phyloP scores from a whole-genome alignment of 768 basidiomycete species.

The Psilocybe cyanescens region DNA sequence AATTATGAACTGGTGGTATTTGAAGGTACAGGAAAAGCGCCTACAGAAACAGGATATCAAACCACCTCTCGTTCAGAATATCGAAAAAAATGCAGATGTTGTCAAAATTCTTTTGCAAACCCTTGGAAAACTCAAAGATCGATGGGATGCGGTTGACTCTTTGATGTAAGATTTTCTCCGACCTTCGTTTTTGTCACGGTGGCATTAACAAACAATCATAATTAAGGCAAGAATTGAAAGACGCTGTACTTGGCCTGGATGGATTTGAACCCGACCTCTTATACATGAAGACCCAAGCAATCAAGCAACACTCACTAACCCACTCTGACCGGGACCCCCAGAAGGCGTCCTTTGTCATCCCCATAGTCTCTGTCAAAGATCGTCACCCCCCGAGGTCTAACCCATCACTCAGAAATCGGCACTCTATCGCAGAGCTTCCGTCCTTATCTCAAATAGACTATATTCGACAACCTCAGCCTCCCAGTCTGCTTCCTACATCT shows the following conservation, averaged over 20 bases:
- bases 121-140: conserved; percentile 38
- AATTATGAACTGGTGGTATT: conserved; percentile 61
- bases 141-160: conserved; percentile 31
- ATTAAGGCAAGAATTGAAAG: not conserved
- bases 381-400: not conserved
- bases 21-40: conserved; percentile 48
- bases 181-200: not conserved
- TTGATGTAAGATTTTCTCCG: conserved; percentile 13
- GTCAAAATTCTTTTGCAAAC: conserved; percentile 44
- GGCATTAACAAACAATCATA: not conserved
- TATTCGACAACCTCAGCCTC: not conserved
- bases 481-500: not conserved
- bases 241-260: not conserved
- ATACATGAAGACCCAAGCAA: not conserved
- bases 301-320: not conserved
- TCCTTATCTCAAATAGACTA: not conserved
- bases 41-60: conserved; percentile 36
- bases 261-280: not conserved
- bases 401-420: not conserved
- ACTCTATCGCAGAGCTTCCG: not conserved
- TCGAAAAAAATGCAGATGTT: conserved; percentile 41
- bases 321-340: not conserved
- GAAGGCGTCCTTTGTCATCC: not conserved
- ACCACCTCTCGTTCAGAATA: conserved; percentile 31
- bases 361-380: not conserved